These are phyloP conservation scores for Hypoxylon sp. DNA, from an alignment of 2,329 filamentous ascomycete species.

Conservation along the genomic window DNA sequence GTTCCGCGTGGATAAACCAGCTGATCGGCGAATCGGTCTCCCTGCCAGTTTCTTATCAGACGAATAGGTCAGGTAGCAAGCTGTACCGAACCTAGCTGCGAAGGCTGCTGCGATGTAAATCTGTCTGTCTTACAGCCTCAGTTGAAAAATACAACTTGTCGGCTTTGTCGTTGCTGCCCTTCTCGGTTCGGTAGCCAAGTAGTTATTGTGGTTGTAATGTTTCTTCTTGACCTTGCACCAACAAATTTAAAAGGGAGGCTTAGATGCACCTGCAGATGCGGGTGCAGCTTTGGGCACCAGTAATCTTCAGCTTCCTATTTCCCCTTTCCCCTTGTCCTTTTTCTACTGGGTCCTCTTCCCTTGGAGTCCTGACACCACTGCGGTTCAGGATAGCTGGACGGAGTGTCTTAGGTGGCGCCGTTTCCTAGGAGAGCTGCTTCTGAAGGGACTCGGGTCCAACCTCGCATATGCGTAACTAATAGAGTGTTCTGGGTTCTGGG, in stretches of 20 bases:
- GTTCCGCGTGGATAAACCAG: constrained; percentile 44
- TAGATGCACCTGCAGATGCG: constrained; percentile 44
- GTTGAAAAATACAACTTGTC: constrained; percentile 23
- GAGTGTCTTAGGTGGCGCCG: not conserved
- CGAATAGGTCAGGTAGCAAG: constrained; percentile 33
- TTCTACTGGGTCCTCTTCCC: constrained; percentile 13
- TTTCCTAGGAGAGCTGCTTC: not conserved
- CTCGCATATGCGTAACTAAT: constrained; percentile 27
- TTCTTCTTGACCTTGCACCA: constrained; percentile 35
- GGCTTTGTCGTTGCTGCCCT: constrained; percentile 12
- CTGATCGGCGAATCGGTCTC: constrained; percentile 44
- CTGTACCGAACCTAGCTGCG: not conserved
- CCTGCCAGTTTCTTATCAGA: constrained; percentile 38
- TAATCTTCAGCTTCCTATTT: constrained; percentile 37
- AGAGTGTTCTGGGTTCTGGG: not conserved
- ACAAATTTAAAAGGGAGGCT: constrained; percentile 41
- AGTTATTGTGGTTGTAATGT: constrained; percentile 24
- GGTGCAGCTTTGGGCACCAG: constrained; percentile 43
- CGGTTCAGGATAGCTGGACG: not conserved
- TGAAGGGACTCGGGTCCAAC: constrained; percentile 2
- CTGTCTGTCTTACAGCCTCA: constrained; percentile 8
- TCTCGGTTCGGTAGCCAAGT: constrained; percentile 19
- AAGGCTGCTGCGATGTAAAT: constrained; percentile 11
- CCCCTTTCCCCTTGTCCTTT: constrained; percentile 24
- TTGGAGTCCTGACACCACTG: constrained; percentile 12